Conservation (phyloP, 2,329 filamentous ascomycete species). For the Gliomastix tumulicola region DNA sequence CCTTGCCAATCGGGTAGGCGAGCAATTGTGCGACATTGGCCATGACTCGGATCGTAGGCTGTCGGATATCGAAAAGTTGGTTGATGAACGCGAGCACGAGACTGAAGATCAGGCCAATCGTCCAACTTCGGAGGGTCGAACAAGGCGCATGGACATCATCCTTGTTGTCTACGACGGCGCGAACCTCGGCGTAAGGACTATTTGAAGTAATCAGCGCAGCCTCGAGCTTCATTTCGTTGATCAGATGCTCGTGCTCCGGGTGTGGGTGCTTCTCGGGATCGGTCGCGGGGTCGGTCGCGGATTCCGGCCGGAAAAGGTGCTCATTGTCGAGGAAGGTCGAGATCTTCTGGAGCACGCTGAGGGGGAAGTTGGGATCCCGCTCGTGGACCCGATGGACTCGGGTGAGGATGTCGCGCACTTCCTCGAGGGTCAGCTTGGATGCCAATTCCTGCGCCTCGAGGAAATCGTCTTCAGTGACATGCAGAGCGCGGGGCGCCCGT, state of each 20-base stretch:
- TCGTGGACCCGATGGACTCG: constrained; percentile 31
- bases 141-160: constrained; percentile 41
- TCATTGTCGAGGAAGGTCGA: constrained; percentile 34
- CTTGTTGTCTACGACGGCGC: constrained; percentile 48
- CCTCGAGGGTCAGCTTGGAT: constrained; percentile 31
- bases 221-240: constrained; percentile 48
- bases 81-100: constrained; percentile 43
- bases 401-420: constrained; percentile 33
- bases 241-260: constrained; percentile 38
- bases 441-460: constrained; percentile 37
- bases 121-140: constrained; percentile 49
- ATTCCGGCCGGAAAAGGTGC: constrained; percentile 23
- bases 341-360: constrained; percentile 29
- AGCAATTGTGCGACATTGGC: constrained; percentile 50
- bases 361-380: constrained; percentile 34
- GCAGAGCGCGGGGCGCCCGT: constrained; percentile 23
- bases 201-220: constrained; percentile 46
- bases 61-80: constrained; percentile 51
- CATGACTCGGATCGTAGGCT: constrained; percentile 45
- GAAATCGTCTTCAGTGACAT: constrained; percentile 38
- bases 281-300: constrained; percentile 6
- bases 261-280: constrained; percentile 26
- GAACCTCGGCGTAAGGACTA: constrained; percentile 50
- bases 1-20: constrained; percentile 46
- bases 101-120: constrained; percentile 44